Evolutionary conservation across 2,329 filamentous ascomycete species (phyloP).

Genomic region (Stagonosporopsis chrysanthemi): DNA sequence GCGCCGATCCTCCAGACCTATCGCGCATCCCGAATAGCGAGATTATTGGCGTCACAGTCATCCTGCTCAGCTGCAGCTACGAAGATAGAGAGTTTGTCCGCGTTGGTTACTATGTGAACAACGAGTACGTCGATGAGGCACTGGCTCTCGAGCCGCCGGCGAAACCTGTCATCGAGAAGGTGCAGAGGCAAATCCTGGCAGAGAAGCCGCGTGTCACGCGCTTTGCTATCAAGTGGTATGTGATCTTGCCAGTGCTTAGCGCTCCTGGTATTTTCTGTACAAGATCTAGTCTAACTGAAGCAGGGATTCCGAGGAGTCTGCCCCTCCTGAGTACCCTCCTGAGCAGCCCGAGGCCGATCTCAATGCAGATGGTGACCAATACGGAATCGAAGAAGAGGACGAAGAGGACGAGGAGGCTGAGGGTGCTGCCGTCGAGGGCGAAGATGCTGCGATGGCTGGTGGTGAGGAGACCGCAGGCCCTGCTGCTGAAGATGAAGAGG

Average conservation of each 20-base stretch:
- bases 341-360: slow-evolving; percentile 96
- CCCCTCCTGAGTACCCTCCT: slow-evolving; percentile 93
- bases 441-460: slow-evolving; percentile 79
- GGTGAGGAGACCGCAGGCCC: slow-evolving; percentile 63
- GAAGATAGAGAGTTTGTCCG: slow-evolving; percentile 96
- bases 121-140: slow-evolving; percentile 95
- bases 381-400: slow-evolving; percentile 81
- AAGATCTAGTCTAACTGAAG: slow-evolving; percentile 25
- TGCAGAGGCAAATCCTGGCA: slow-evolving; percentile 88
- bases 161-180: slow-evolving; percentile 91
- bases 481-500: slow-evolving; percentile 69
- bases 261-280: neutral
- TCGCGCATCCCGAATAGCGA: slow-evolving; percentile 91
- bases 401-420: slow-evolving; percentile 71
- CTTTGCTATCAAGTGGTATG: slow-evolving; percentile 98
- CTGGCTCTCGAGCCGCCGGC: slow-evolving; percentile 87
- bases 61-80: slow-evolving; percentile 95
- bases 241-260: neutral
- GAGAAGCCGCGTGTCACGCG: slow-evolving; percentile 98
- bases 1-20: slow-evolving; percentile 91
- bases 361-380: slow-evolving; percentile 81
- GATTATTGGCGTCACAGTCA: slow-evolving; percentile 95
- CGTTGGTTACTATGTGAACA: slow-evolving; percentile 99
- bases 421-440: slow-evolving; percentile 59
- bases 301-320: slow-evolving; percentile 97